Percentiles rank a stretch among this genome's conserved stretches.
Evolutionary conservation across 2,329 filamentous ascomycete species (phyloP).

Genomic region (Aspergillus texensis): DNA sequence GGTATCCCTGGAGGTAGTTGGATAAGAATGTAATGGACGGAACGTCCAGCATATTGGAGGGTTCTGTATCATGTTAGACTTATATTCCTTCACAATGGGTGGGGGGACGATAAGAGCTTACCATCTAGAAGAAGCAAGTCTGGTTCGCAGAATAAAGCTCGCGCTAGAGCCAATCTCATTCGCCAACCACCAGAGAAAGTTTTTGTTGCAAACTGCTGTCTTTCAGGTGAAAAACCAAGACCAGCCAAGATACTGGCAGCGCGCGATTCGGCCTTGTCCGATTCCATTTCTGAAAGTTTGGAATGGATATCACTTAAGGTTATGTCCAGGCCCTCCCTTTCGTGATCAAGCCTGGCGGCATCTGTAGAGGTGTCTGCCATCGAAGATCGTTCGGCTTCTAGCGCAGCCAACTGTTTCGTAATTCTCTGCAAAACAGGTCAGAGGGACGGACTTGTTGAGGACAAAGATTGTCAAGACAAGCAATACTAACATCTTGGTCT

Average conservation of each 20-base stretch:
- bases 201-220: conserved; percentile 90
- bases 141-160: conserved; percentile 96
- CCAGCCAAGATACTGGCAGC: conserved; percentile 95
- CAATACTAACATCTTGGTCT: conserved; percentile 73
- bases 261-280: conserved; percentile 93
- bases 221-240: conserved; percentile 91
- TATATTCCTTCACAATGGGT: not conserved
- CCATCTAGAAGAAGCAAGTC: conserved; percentile 89
- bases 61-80: conserved; percentile 60
- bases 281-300: conserved; percentile 98
- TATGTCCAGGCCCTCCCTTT: conserved; percentile 86
- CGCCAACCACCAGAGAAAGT: conserved; percentile 99
- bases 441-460: not conserved
- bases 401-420: conserved; percentile 68
- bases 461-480: not conserved
- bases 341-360: conserved; percentile 79
- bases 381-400: conserved; percentile 75
- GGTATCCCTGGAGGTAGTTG: conserved; percentile 91
- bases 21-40: conserved; percentile 99
- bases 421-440: conserved; percentile 62
- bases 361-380: conserved; percentile 92
- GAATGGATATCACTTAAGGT: conserved; percentile 88
- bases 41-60: conserved; percentile 99
- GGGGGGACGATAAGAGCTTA: conserved; percentile 26
- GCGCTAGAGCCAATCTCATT: conserved; percentile 92